A percentile compares a stretch with the other conserved stretches of the same genome.
Conservation (phyloP, 352 stramenopile species). For the Phytophthora europaea region DNA sequence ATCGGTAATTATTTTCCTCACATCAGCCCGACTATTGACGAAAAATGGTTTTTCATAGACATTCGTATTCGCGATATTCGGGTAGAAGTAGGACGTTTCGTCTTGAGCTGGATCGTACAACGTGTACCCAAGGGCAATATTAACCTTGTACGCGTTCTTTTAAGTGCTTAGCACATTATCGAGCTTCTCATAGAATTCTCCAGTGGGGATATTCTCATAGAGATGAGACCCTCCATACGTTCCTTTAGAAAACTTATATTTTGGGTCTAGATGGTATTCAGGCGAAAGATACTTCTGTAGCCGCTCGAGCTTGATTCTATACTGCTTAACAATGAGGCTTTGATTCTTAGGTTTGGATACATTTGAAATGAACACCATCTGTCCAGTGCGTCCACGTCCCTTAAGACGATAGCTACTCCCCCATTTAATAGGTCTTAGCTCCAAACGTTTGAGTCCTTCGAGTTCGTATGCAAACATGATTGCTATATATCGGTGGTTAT, state of each 20-base stretch:
- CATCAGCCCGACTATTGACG: neutral
- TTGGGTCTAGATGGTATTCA: neutral
- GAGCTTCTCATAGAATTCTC: neutral
- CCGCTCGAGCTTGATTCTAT: neutral
- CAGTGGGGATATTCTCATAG: neutral
- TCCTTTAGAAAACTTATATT: neutral
- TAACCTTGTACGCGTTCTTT: neutral
- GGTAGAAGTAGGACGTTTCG: neutral
- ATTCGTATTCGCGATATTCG: neutral
- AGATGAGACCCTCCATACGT: neutral
- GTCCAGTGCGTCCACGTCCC: neutral
- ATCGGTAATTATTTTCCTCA: neutral
- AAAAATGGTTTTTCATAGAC: neutral
- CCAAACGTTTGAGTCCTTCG: slow-evolving; percentile 14
- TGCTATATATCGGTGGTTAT: slow-evolving; percentile 1
- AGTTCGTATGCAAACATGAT: slow-evolving; percentile 13
- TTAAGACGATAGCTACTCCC: slow-evolving; percentile 14
- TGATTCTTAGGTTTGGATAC: slow-evolving; percentile 1
- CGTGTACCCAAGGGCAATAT: neutral
- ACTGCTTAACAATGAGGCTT: neutral
- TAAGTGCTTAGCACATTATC: neutral
- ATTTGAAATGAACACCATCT: slow-evolving; percentile 12
- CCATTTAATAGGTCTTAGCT: slow-evolving; percentile 11
- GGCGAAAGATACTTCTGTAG: neutral
- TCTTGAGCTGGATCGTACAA: neutral